Evolutionary conservation across 2,329 filamentous ascomycete genomes (phyloP).

Genomic region (Beauveria brongniartii): DNA sequence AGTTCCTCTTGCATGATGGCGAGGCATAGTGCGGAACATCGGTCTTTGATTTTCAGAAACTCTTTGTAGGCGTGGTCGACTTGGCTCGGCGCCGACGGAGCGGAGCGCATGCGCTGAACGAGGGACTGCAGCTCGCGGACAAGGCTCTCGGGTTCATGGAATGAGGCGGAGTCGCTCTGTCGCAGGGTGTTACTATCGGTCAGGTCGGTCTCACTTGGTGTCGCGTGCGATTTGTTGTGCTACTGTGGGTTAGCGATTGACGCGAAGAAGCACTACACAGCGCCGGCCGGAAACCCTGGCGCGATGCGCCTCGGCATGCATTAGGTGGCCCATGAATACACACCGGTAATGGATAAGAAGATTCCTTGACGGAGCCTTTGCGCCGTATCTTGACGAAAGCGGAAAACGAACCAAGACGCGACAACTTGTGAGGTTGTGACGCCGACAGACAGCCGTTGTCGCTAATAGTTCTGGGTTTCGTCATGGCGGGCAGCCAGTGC

Average conservation of each 20-base stretch:
- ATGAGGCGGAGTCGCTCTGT: slow-evolving; percentile 18
- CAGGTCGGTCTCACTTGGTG: slow-evolving; percentile 2
- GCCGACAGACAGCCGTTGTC: slow-evolving; percentile 3
- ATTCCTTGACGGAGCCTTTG: slow-evolving; percentile 2
- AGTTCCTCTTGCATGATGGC: slow-evolving; percentile 33
- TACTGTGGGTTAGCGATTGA: slow-evolving; percentile 13
- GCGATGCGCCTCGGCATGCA: not conserved
- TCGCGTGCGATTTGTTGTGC: not conserved
- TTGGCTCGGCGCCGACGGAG: slow-evolving; percentile 25
- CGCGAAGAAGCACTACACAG: slow-evolving; percentile 3
- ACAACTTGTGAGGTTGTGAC: not conserved
- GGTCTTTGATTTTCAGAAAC: slow-evolving; percentile 33
- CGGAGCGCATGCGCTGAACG: slow-evolving; percentile 27
- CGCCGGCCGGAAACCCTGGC: not conserved
- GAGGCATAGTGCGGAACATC: slow-evolving; percentile 32
- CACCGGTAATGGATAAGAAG: not conserved
- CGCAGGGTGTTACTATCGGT: not conserved
- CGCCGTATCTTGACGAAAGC: slow-evolving; percentile 5
- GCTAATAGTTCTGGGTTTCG: slow-evolving; percentile 7
- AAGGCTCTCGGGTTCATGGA: slow-evolving; percentile 25
- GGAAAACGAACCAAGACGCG: slow-evolving; percentile 3
- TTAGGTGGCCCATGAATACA: not conserved
- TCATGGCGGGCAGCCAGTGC: not conserved
- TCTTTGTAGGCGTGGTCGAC: slow-evolving; percentile 38
- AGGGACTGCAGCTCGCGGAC: slow-evolving; percentile 28